A percentile compares a stretch with the other conserved stretches of the same genome.
Conservation (phyloP, 2,329 filamentous ascomycete species). For the Xylariaceae sp. region DNA sequence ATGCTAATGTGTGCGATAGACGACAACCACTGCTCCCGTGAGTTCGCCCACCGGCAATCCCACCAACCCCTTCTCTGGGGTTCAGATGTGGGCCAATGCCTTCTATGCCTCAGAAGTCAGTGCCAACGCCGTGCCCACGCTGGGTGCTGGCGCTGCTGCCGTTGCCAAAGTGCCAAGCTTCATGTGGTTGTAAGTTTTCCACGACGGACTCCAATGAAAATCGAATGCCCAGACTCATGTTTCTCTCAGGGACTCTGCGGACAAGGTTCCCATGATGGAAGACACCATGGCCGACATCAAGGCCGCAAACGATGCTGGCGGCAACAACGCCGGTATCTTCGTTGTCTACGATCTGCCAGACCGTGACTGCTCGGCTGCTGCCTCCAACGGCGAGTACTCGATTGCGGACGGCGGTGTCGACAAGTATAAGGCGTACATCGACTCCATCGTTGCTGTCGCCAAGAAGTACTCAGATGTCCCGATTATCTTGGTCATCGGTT, state of each 20-base stretch:
- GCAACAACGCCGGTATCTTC: conserved; percentile 43
- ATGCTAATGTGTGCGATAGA: conserved; percentile 3
- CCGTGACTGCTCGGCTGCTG: conserved; percentile 52
- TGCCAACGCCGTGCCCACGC: conserved; percentile 54
- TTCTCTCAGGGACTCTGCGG: conserved; percentile 41
- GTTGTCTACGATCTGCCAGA: conserved; percentile 56
- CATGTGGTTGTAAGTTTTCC: conserved; percentile 43
- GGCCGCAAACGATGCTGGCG: conserved; percentile 35
- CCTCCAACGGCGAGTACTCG: conserved; percentile 52
- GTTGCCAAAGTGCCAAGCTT: conserved; percentile 50
- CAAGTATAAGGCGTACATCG: conserved; percentile 53
- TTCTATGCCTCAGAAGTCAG: conserved; percentile 53
- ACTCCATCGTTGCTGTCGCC: conserved; percentile 40
- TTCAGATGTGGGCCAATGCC: conserved; percentile 48
- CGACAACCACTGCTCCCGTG: conserved; percentile 23
- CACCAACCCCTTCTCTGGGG: conserved; percentile 51
- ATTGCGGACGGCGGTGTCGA: conserved; percentile 46
- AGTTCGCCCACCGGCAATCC: conserved; percentile 38
- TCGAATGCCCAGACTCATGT: conserved; percentile 3
- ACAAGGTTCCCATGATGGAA: conserved; percentile 44
- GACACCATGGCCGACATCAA: conserved; percentile 42
- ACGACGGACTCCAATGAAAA: not conserved
- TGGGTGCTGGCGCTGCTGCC: conserved; percentile 50
- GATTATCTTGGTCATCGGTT: conserved; percentile 42
- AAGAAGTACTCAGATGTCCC: conserved; percentile 41